These are phyloP conservation scores for Elaphomyces granulatus DNA, from an alignment of 495 filamentous ascomycete species.

Conservation along the genomic window DNA sequence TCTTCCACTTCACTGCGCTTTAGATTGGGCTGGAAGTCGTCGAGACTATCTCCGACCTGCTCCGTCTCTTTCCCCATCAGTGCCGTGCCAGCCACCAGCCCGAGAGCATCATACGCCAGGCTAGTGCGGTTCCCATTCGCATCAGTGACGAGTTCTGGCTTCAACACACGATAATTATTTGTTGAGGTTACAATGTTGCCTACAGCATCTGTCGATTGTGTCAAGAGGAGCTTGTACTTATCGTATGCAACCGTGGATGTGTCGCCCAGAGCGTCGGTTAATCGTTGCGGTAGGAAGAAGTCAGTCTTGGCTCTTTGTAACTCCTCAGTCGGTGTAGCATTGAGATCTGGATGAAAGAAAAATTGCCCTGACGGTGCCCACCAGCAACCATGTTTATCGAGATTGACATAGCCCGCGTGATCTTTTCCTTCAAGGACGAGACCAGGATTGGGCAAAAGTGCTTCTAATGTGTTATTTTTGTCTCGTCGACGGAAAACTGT, in stretches of 20 bases:
- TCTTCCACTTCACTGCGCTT: slow-evolving; percentile 1
- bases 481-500: too few relatives aligned
- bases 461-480: too few relatives aligned
- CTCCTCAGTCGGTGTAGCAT: background rate
- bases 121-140: slow-evolving; percentile 10
- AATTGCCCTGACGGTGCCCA: slow-evolving; percentile 8
- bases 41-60: slow-evolving; percentile 11
- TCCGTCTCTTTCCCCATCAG: slow-evolving; percentile 13
- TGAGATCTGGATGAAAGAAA: background rate
- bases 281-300: background rate
- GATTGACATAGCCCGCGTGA: background rate
- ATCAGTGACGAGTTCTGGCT: slow-evolving; percentile 7
- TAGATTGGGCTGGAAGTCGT: slow-evolving; percentile 3
- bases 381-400: slow-evolving; percentile 3
- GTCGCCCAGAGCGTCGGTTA: background rate
- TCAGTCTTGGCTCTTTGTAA: background rate
- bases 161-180: slow-evolving; percentile 9
- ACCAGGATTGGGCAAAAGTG: too few relatives aligned
- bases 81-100: slow-evolving; percentile 9
- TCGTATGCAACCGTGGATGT: too few relatives aligned
- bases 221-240: background rate
- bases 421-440: too few relatives aligned
- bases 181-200: background rate
- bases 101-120: slow-evolving; percentile 9
- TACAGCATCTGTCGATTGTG: slow-evolving; percentile 1